Evolutionary conservation across 164 flowering plant species (phyloP).

Genomic region (Platanus orientalis): DNA sequence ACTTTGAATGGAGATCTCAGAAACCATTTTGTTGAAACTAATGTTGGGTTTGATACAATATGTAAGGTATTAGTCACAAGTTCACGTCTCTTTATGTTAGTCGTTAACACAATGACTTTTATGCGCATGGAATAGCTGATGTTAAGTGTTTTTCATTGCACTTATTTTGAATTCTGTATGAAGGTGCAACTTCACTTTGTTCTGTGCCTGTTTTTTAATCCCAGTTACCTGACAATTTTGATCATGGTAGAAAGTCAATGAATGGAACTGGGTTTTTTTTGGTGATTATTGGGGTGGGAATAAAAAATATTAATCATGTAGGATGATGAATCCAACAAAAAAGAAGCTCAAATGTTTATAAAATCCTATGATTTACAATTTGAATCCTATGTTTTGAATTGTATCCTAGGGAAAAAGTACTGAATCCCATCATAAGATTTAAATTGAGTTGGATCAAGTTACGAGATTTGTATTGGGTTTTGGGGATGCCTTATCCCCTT

Average conservation of each 20-base stretch:
- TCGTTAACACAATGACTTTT: not conserved
- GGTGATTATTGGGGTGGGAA: not conserved
- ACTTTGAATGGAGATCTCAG: slow-evolving; percentile 93
- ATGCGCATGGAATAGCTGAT: not conserved
- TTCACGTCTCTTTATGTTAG: too few species aligned
- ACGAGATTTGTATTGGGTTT: too few species aligned
- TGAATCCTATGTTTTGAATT: too few species aligned
- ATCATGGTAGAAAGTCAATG: not conserved
- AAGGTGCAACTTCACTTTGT: too few species aligned
- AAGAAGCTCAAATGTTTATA: too few species aligned
- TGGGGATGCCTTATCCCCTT: too few species aligned
- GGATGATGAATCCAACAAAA: not conserved
- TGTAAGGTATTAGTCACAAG: slow-evolving; percentile 61
- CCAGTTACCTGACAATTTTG: not conserved
- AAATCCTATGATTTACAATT: too few species aligned
- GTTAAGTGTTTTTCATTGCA: not conserved
- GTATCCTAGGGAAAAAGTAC: too few species aligned
- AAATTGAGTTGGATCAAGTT: too few species aligned
- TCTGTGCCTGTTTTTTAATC: too few species aligned
- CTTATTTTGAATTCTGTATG: too few species aligned
- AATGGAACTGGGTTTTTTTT: not conserved
- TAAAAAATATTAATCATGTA: not conserved
- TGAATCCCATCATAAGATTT: too few species aligned
- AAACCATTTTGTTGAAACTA: slow-evolving; percentile 95
- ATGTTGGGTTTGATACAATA: slow-evolving; percentile 97